A percentile compares a stretch with the other conserved stretches of the same genome.
phyloP scores from a whole-genome alignment of 108 stramenopile species.

The Nannochloropsis oceanica region DNA sequence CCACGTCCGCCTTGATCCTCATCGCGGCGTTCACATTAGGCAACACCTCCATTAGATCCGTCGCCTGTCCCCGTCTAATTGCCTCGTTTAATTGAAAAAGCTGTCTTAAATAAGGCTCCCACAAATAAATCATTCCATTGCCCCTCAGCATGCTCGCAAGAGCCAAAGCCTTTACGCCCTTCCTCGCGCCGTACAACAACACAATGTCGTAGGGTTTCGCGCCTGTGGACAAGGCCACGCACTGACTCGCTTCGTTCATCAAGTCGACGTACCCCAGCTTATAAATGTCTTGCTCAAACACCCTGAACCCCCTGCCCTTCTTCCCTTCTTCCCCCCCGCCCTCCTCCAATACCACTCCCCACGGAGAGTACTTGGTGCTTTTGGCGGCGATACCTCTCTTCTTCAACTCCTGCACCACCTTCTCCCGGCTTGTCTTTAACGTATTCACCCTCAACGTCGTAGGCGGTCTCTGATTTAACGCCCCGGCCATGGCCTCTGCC shows the following conservation, averaged over 20 bases:
- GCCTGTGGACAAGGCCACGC: not conserved
- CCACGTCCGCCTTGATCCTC: not conserved
- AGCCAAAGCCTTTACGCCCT: not conserved
- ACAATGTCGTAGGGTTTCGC: not conserved
- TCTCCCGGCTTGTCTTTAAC: not conserved
- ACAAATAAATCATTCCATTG: not conserved
- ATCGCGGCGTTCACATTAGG: not conserved
- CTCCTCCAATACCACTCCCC: not conserved
- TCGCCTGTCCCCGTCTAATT: not conserved
- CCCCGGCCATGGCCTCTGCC: not conserved
- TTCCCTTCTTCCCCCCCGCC: not conserved
- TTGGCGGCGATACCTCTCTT: not conserved
- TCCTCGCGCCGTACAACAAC: not conserved
- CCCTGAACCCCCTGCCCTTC: not conserved
- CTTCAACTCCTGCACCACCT: not conserved
- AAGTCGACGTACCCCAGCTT: not conserved
- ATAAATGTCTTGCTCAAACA: not conserved
- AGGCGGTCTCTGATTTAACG: not conserved
- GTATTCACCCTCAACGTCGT: not conserved
- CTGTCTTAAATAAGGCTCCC: not conserved
- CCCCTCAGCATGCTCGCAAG: not conserved
- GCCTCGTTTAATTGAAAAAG: not conserved
- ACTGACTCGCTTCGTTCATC: not conserved
- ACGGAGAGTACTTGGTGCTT: not conserved
- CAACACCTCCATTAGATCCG: not conserved